Base-by-base conservation (phyloP, 192 early-diverging fungal genomes). In the Powellomyces hirtus region DNA sequence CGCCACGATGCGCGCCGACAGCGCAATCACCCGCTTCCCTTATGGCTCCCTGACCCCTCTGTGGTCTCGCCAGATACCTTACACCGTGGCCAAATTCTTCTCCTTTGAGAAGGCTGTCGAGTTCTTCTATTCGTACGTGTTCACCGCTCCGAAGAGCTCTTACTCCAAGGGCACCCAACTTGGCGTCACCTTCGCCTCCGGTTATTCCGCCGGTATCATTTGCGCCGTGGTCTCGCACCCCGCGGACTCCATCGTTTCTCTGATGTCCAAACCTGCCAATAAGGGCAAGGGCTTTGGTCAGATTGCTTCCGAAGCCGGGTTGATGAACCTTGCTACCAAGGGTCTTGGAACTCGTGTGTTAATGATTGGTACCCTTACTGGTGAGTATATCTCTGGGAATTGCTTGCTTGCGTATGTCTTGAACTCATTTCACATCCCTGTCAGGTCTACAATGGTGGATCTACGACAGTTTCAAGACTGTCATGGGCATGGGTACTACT, bases 341-440 rank as follows among this genome's bases (percentile, higher is more conserved):
- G 94, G 94, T 64, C 80, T 95, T 29, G 84, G 84, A 22, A 85
- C 91, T 42, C 91, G 94, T 84, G 90, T 94, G 72, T 76, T 93
- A 38, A 95, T 95, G 94, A 89, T 95, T 70, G 94, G 93, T 82
- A 91, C 92, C 58, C 81, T 95, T 37, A 95, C 92, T 71, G 90
- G 84, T 77, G 51, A 26, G 72, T 71, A 10, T 34, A 26, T 20
- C 4, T 40, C 3, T 56, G 7, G 53, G 27, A 16, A 30, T 56
- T 56, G 18, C 7, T 52, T 7, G 11, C 57, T 6, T 14, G 22
- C 57, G 24, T 8, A 6, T 11, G 56, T 14, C 8, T 58, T 34
- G 10, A 6, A 7, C 30, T 24, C 33, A 34, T 27, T 20, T 52
- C 53, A 31, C 53, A 16, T 34, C 26, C 16, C 53, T 2, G 2